phyloP scores from a whole-genome alignment of 495 filamentous ascomycete species.

The Aspergillus conjunctus region DNA sequence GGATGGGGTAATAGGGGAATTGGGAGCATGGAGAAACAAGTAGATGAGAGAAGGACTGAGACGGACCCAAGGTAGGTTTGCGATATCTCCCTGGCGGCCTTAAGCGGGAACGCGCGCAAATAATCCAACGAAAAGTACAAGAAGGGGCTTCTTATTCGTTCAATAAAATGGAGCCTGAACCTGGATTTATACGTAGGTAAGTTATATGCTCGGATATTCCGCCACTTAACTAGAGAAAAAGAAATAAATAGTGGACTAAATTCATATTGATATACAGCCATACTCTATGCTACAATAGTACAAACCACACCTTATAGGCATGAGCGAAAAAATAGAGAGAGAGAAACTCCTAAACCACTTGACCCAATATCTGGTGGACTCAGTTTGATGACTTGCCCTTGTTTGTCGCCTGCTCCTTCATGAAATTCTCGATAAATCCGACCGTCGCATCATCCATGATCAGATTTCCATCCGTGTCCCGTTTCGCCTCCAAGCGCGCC shows the following conservation, averaged over 20 bases:
- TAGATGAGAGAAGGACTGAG: not conserved
- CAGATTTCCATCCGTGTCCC: constrained; percentile 42
- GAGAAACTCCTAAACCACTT: not conserved
- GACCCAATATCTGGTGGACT: not conserved
- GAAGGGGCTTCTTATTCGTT: not conserved
- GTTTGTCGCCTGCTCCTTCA: constrained; percentile 30
- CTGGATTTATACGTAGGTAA: not conserved
- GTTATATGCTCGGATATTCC: not conserved
- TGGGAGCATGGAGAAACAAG: not conserved
- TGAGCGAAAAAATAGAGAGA: constrained; percentile 10
- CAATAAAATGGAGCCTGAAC: not conserved
- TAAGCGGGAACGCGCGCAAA: constrained; percentile 8
- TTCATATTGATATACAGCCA: constrained; percentile 25
- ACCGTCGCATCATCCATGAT: constrained; percentile 36
- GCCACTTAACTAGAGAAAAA: not conserved
- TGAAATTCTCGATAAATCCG: constrained; percentile 41
- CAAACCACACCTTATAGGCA: constrained; percentile 33
- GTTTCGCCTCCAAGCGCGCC: constrained; percentile 28
- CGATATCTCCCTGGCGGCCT: constrained; percentile 16
- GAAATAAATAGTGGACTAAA: not conserved
- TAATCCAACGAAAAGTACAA: not conserved
- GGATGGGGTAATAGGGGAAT: not conserved
- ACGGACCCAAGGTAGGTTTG: not conserved
- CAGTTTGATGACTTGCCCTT: constrained; percentile 19
- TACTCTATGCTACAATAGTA: constrained; percentile 44